Evolutionary conservation across 2,329 filamentous ascomycete species (phyloP).

Genomic region (Cercospora janseana): DNA sequence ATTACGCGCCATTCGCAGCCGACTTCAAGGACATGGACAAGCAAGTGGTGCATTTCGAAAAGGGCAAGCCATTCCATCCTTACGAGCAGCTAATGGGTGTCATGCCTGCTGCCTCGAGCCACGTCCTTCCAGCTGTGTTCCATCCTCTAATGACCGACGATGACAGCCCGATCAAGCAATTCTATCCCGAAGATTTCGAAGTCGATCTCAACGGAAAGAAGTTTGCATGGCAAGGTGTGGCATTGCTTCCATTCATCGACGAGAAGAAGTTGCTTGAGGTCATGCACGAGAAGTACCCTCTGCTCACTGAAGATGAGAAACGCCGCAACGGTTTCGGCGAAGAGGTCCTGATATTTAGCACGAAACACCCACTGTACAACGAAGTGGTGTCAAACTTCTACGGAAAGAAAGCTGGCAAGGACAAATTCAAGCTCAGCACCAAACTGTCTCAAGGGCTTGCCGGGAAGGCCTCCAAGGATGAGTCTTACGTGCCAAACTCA

Average conservation of each 20-base stretch:
- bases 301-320: conserved; percentile 72
- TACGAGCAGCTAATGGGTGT: conserved; percentile 99
- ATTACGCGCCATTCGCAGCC: conserved; percentile 95
- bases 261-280: conserved; percentile 80
- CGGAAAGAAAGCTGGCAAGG: conserved; percentile 74
- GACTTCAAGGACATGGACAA: conserved; percentile 84
- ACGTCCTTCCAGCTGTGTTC: conserved; percentile 84
- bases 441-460: conserved; percentile 72
- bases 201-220: conserved; percentile 97
- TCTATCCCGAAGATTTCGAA: conserved; percentile 92
- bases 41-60: conserved; percentile 76
- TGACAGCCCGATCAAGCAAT: conserved; percentile 91
- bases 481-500: conserved; percentile 79
- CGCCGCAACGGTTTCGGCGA: conserved; percentile 75
- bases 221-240: conserved; percentile 96
- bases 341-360: conserved; percentile 81
- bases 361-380: conserved; percentile 80
- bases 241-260: conserved; percentile 92
- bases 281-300: conserved; percentile 77
- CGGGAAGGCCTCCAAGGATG: conserved; percentile 77
- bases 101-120: conserved; percentile 85
- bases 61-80: conserved; percentile 80
- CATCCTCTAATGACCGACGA: conserved; percentile 85
- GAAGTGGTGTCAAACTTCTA: conserved; percentile 84
- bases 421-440: conserved; percentile 70